A percentile compares a stretch with the other conserved stretches of the same genome.
phyloP scores from a whole-genome alignment of 495 filamentous ascomycete species.

The Penicillium nucicola region DNA sequence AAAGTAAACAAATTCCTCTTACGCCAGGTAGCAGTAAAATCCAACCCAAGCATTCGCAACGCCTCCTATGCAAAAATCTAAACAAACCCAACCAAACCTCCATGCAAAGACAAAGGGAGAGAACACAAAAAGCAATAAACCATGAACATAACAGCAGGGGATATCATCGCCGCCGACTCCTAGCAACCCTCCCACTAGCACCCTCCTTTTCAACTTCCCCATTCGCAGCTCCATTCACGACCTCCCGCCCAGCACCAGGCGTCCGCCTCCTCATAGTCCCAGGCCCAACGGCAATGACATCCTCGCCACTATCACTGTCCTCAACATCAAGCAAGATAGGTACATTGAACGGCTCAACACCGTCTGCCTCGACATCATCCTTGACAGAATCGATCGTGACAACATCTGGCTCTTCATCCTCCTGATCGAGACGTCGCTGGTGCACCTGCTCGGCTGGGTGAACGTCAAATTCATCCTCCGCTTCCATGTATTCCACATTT shows the following conservation, averaged over 20 bases:
- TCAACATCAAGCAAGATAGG: constrained; percentile 83
- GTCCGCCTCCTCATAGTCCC: constrained; percentile 81
- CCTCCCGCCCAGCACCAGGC: constrained; percentile 53
- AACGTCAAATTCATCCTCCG: constrained; percentile 97
- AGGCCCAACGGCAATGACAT: constrained; percentile 78
- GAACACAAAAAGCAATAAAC: not conserved
- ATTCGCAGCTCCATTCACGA: constrained; percentile 21
- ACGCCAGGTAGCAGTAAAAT: not conserved
- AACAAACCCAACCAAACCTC: not conserved
- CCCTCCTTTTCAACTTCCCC: constrained; percentile 4
- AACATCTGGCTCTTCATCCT: constrained; percentile 89
- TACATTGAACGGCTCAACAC: constrained; percentile 70
- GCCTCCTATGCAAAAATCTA: not conserved
- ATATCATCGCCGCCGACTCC: not conserved
- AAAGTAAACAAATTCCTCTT: not conserved
- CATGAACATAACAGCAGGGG: too few relatives aligned
- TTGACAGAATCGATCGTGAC: constrained; percentile 69
- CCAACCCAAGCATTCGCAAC: not conserved
- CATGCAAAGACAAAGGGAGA: not conserved
- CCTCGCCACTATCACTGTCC: constrained; percentile 75
- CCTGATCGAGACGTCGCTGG: constrained; percentile 80
- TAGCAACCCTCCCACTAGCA: not conserved
- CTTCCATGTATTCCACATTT: constrained; percentile 93
- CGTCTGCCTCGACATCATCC: constrained; percentile 41
- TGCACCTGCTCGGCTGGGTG: constrained; percentile 93